Evolutionary conservation across 2,329 filamentous ascomycete species (phyloP).

Genomic region (Zasmidium cellare): DNA sequence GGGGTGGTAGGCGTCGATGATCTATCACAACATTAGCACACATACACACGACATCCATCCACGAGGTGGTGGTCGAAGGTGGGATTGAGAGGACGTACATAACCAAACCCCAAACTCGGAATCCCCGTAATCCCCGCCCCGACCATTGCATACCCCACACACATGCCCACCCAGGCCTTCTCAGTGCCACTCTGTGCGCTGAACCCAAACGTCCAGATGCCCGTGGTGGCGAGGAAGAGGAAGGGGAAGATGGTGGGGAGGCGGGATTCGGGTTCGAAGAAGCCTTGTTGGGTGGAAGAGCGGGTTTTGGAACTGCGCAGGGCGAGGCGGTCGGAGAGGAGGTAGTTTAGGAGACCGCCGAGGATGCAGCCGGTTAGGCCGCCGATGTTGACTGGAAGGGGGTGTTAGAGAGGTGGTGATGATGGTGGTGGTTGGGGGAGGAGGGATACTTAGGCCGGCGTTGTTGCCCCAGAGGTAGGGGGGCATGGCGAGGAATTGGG

Average conservation of each 20-base stretch:
- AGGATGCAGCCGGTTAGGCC: constrained; percentile 39
- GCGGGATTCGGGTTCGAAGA: constrained; percentile 42
- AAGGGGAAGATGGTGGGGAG: constrained; percentile 41
- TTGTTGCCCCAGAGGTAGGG: constrained; percentile 45
- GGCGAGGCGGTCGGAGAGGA: constrained; percentile 39
- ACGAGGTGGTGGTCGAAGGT: no score
- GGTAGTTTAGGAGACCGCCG: constrained; percentile 39
- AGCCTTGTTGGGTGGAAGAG: constrained; percentile 34
- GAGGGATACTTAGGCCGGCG: constrained; percentile 39
- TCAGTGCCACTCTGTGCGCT: constrained; percentile 38
- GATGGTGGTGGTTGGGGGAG: no score
- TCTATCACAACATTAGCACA: constrained; percentile 26
- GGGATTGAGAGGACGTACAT: constrained; percentile 24
- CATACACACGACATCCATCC: no score
- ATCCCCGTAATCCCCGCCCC: constrained; percentile 44
- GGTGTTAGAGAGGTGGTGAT: no score
- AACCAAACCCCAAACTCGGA: constrained; percentile 46
- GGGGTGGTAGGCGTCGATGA: constrained; percentile 53
- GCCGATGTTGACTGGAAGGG: constrained; percentile 42
- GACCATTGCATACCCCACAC: constrained; percentile 43
- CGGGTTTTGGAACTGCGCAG: constrained; percentile 40
- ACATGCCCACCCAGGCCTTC: constrained; percentile 41
- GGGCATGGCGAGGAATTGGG: constrained; percentile 39
- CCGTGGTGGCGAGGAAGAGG: constrained; percentile 39
- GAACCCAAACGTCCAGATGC: constrained; percentile 42